A percentile compares a stretch with the other conserved stretches of the same genome.
Evolutionary conservation across 768 basidiomycete genomes (phyloP).

Genomic region (Suillus subalutaceus): DNA sequence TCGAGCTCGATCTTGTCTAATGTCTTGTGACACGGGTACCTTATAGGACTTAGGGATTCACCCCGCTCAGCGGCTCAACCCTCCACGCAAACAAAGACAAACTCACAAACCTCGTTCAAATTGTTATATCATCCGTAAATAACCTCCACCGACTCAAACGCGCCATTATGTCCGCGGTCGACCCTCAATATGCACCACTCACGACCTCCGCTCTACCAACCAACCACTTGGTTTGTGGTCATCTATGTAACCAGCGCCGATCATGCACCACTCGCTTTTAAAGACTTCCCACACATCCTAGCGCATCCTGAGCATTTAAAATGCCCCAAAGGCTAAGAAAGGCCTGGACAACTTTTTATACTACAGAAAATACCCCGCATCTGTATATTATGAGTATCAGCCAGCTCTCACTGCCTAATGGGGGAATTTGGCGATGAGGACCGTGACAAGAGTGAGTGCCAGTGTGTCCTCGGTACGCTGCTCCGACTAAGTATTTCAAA

Average conservation of each 20-base stretch:
- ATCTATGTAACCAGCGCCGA: slow-evolving; percentile 13
- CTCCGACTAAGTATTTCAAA: background rate
- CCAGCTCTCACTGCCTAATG: slow-evolving; percentile 49
- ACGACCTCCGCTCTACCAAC: background rate
- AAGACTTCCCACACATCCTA: background rate
- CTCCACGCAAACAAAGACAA: background rate
- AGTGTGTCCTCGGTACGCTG: slow-evolving; percentile 23
- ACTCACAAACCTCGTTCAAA: slow-evolving; percentile 23
- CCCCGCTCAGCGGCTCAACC: slow-evolving; percentile 48
- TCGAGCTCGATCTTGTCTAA: no score
- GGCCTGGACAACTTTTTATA: slow-evolving; percentile 37
- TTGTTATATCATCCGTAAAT: slow-evolving; percentile 10
- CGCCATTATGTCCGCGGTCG: slow-evolving; percentile 15
- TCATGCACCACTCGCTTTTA: background rate
- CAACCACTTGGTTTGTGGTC: background rate
- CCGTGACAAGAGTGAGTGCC: background rate
- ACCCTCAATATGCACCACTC: slow-evolving; percentile 6
- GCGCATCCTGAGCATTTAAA: slow-evolving; percentile 26
- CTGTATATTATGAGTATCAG: slow-evolving; percentile 56
- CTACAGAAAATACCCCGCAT: background rate
- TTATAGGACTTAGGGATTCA: slow-evolving; percentile 61
- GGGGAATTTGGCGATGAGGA: slow-evolving; percentile 36
- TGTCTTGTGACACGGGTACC: background rate
- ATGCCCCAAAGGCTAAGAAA: slow-evolving; percentile 47
- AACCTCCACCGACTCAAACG: background rate